Base-by-base conservation (phyloP, 805 yeast species). In the Ogataea saltuana region DNA sequence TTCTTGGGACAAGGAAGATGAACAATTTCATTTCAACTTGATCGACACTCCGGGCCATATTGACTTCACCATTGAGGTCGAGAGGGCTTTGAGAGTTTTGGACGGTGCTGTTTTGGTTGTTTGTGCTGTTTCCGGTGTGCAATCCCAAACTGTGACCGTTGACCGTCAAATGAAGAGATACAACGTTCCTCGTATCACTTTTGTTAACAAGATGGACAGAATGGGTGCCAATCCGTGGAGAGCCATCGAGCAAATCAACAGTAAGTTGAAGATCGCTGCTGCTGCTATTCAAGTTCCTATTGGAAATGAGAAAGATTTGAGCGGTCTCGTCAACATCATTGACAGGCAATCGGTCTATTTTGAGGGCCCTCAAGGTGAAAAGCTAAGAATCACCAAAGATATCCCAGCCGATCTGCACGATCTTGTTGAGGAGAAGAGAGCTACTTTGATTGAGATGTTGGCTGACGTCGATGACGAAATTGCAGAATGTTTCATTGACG, bases 21-120 rank as follows among this genome's bases (percentile, higher is more conserved):
- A 73, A 49, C 74, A 75, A 49, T 91, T 81, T 65, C 96, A 88
- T 65, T 89, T 90, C 73, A 93, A 93, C 66, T 75, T 93, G 67
- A 93, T 93, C 65, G 99, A 93, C 68, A 93, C 99, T 6, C 99
- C 99, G 3, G 99, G 99, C 30, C 99, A 93, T 67, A 93, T 95
- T 67, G 99, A 93, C 67, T 93, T 93, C 75, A 93, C 99, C 41
- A 91, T 93, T 59, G 99, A 93, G 70, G 99, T 93, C 37, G 99
- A 93, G 72, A 81, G 99, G 63, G 99, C 99, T n/a, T 72, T 93
- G 65, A 80, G 99, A 68, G 99, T 93, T 31, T 72, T 93, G 47
- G 99, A 93, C 65, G 99, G 99, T 69, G 99, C 99, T 29, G 98
- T 93, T 37, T 75, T 93, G 50, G 98, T 93, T 42, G 97, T 93